These are phyloP conservation scores for Fusarium anthophilum DNA, from an alignment of 2,329 filamentous ascomycete genomes.

Conservation along the genomic window DNA sequence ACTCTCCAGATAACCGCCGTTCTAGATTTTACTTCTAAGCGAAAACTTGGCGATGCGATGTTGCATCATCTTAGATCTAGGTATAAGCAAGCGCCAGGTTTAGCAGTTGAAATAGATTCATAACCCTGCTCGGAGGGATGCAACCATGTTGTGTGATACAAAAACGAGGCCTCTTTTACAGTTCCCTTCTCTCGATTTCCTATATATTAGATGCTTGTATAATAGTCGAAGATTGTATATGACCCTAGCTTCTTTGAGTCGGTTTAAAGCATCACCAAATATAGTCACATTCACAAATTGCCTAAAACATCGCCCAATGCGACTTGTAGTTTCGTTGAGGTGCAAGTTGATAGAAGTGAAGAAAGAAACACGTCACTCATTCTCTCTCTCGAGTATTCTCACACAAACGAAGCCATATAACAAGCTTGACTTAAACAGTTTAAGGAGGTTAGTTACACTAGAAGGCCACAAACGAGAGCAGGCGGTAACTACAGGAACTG, in stretches of 20 bases:
- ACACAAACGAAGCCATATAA: background rate
- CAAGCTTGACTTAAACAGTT: background rate
- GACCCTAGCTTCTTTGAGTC: background rate
- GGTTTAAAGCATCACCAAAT: background rate
- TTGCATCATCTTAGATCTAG: background rate
- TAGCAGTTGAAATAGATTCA: background rate
- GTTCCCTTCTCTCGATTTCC: background rate
- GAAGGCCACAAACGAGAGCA: background rate
- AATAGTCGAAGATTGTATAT: background rate
- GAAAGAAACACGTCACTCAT: background rate
- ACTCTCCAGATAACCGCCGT: background rate
- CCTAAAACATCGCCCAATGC: background rate
- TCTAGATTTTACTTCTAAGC: background rate
- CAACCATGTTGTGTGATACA: background rate
- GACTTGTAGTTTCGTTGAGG: background rate
- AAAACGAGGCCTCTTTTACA: background rate
- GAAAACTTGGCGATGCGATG: conserved; percentile 3
- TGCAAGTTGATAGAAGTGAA: background rate
- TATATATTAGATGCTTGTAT: background rate
- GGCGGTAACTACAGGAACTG: background rate
- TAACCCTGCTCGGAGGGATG: background rate
- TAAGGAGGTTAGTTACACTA: background rate
- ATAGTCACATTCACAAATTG: background rate
- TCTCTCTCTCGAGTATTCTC: background rate
- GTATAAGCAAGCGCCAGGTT: background rate